phyloP scores from a whole-genome alignment of 2,329 filamentous ascomycete species.

The Ilyonectria mors-panacis region DNA sequence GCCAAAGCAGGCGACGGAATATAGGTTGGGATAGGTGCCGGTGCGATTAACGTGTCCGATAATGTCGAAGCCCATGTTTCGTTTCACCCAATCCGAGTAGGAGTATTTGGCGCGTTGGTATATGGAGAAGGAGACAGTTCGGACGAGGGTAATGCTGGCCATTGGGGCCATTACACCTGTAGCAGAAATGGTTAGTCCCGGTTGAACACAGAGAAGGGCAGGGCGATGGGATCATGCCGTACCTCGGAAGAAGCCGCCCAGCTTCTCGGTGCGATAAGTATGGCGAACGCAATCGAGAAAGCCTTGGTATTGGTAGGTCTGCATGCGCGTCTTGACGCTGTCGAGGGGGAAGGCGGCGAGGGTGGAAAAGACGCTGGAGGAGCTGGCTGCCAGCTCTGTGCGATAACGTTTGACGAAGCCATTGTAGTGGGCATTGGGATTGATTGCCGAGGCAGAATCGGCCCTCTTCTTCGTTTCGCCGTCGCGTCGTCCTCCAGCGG shows the following conservation, averaged over 20 bases:
- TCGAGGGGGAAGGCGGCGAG: slow-evolving; percentile 88
- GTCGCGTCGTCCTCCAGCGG: slow-evolving; percentile 49
- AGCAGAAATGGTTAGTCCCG: slow-evolving; percentile 33
- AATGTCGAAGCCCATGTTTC: slow-evolving; percentile 78
- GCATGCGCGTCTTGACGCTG: slow-evolving; percentile 91
- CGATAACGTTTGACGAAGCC: slow-evolving; percentile 80
- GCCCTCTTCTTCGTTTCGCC: slow-evolving; percentile 45
- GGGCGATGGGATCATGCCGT: slow-evolving; percentile 42
- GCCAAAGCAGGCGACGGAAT: slow-evolving; percentile 83
- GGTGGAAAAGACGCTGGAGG: slow-evolving; percentile 84
- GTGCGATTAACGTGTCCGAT: slow-evolving; percentile 79
- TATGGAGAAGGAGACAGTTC: slow-evolving; percentile 84
- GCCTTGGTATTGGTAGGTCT: slow-evolving; percentile 84
- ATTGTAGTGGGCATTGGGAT: slow-evolving; percentile 51
- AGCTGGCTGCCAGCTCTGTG: slow-evolving; percentile 84
- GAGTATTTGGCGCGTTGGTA: slow-evolving; percentile 84
- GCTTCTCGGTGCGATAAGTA: slow-evolving; percentile 82
- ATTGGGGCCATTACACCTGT: slow-evolving; percentile 84
- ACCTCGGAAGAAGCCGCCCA: slow-evolving; percentile 87
- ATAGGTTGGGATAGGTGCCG: slow-evolving; percentile 79
- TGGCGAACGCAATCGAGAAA: slow-evolving; percentile 81
- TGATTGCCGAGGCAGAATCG: slow-evolving; percentile 29
- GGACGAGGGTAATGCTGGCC: slow-evolving; percentile 82
- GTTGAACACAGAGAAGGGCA: not conserved
- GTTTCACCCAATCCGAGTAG: slow-evolving; percentile 79